A percentile compares a stretch with the other conserved stretches of the same genome.
Evolutionary conservation across 139 green algal species (phyloP).

Genomic region (Picochlorum costavermella): DNA sequence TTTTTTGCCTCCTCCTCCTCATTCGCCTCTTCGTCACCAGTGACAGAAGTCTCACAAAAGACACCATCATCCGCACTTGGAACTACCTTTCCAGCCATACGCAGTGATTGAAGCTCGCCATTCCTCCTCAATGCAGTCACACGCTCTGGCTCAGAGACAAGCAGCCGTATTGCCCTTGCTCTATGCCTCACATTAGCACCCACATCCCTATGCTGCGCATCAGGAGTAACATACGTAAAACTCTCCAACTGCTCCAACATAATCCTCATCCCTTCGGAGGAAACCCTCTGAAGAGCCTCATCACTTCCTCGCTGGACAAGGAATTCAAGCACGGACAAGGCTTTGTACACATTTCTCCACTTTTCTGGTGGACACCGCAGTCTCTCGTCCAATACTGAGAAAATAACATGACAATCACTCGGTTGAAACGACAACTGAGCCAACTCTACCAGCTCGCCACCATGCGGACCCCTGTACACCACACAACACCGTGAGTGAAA

Average conservation of each 20-base stretch:
- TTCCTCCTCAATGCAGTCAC: conserved; percentile 40
- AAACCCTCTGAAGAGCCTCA: conserved; percentile 22
- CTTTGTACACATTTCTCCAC: conserved; percentile 81
- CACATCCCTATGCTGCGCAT: conserved; percentile 50
- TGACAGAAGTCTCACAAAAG: background rate
- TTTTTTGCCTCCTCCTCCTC: background rate
- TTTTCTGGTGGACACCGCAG: conserved; percentile 53
- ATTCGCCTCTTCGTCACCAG: background rate
- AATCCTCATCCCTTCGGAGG: background rate
- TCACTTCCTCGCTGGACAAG: conserved; percentile 43
- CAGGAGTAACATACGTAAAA: conserved; percentile 58
- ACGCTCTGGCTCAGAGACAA: conserved; percentile 38
- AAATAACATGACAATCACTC: conserved; percentile 49
- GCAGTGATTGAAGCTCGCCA: conserved; percentile 3
- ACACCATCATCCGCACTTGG: background rate
- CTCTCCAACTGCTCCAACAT: conserved; percentile 33
- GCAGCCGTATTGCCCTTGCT: conserved; percentile 39
- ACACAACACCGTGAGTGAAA: background rate
- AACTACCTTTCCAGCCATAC: conserved; percentile 1
- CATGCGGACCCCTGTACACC: conserved; percentile 43
- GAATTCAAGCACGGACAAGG: conserved; percentile 80
- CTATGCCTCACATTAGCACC: conserved; percentile 81
- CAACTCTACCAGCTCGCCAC: conserved; percentile 54
- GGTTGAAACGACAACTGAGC: conserved; percentile 41
- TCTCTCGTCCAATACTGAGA: conserved; percentile 57